Conservation (phyloP, 495 filamentous ascomycete species). For the Hyphodiscus hymeniophilus region DNA sequence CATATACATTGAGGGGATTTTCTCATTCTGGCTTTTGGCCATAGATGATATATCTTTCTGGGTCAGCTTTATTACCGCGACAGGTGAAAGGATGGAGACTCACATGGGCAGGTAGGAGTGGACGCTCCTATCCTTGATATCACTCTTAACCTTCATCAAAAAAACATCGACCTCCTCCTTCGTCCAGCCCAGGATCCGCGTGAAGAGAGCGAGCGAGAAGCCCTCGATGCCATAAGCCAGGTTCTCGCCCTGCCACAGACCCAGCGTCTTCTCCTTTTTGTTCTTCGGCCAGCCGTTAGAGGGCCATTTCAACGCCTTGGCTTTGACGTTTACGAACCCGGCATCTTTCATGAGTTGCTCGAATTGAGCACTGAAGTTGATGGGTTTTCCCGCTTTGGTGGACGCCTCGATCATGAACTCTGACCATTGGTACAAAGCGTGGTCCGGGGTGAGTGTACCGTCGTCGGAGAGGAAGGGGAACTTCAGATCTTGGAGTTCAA, state of each 20-base stretch:
- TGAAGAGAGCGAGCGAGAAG: constrained; percentile 39
- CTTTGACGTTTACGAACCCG: constrained; percentile 20
- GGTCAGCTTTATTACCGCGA: neutral
- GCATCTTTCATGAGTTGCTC: constrained; percentile 33
- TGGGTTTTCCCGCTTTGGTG: constrained; percentile 8
- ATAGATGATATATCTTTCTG: constrained; percentile 4
- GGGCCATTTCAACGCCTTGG: no score
- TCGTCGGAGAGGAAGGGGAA: constrained; percentile 16
- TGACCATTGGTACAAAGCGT: constrained; percentile 18
- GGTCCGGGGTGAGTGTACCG: constrained; percentile 8
- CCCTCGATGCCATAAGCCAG: constrained; percentile 36
- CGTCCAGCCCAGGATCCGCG: constrained; percentile 37
- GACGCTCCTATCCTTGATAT: constrained; percentile 16
- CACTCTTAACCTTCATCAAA: constrained; percentile 15
- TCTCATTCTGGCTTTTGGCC: neutral
- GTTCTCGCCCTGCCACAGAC: no score
- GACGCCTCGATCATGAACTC: constrained; percentile 14
- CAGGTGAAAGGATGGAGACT: constrained; percentile 1
- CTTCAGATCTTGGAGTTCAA: constrained; percentile 30
- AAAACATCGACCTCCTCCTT: constrained; percentile 14
- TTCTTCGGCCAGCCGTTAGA: neutral
- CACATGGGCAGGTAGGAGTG: constrained; percentile 21
- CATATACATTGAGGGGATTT: no score
- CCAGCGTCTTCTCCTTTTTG: constrained; percentile 25
- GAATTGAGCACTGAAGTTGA: constrained; percentile 1